Conservation (phyloP, 2,329 filamentous ascomycete genomes). For the Paecilomyces niveus region DNA sequence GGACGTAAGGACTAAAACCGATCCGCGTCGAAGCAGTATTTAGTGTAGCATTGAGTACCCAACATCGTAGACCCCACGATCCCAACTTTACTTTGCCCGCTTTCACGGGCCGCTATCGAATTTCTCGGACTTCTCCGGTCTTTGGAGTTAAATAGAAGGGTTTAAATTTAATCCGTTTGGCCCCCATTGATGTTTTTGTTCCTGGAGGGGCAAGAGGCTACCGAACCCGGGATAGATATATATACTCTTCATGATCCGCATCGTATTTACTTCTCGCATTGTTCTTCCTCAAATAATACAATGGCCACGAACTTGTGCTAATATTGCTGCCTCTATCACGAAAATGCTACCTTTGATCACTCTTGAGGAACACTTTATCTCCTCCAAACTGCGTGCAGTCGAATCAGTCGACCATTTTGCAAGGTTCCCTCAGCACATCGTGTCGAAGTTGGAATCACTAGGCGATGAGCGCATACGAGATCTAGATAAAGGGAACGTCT, state of each 20-base stretch:
- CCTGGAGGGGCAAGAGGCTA: too few species aligned
- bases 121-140: too few species aligned
- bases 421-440: constrained; percentile 7
- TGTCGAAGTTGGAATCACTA: constrained; percentile 7
- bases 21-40: background rate
- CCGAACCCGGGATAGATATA: too few species aligned
- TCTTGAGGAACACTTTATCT: constrained; percentile 14
- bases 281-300: too few species aligned
- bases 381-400: constrained; percentile 6
- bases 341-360: constrained; percentile 12
- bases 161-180: too few species aligned
- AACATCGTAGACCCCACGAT: too few species aligned
- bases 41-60: background rate
- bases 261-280: background rate
- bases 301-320: background rate
- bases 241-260: too few species aligned
- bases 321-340: background rate
- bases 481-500: constrained; percentile 7
- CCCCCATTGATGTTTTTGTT: too few species aligned
- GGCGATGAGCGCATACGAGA: constrained; percentile 5
- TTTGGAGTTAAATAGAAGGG: too few species aligned
- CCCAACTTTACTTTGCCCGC: background rate
- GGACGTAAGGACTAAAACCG: background rate
- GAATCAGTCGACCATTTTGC: constrained; percentile 8
- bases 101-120: too few species aligned